Percentiles rank a stretch among this genome's conserved stretches.
phyloP scores from a whole-genome alignment of 2,329 filamentous ascomycete genomes.

The Claviceps sp. region DNA sequence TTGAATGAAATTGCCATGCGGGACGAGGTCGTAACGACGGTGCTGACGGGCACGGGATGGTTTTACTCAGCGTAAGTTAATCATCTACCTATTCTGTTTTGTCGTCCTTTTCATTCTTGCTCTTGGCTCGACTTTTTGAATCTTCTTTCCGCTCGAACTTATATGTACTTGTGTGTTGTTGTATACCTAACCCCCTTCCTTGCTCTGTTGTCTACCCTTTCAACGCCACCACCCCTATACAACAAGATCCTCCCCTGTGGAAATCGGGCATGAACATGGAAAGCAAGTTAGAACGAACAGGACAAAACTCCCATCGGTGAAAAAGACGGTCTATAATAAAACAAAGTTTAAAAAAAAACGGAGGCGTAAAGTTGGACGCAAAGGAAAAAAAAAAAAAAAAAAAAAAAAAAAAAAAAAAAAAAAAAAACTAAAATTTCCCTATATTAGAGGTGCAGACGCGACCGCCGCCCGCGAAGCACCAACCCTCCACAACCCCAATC shows the following conservation, averaged over 20 bases:
- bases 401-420: background rate
- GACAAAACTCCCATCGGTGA: too few species aligned
- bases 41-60: slow-evolving; percentile 71
- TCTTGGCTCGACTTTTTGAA: too few species aligned
- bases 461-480: slow-evolving; percentile 34
- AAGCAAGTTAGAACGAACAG: too few species aligned
- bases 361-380: background rate
- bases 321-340: too few species aligned
- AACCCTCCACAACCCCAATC: slow-evolving; percentile 22
- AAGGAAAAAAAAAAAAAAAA: background rate
- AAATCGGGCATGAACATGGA: too few species aligned
- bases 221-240: too few species aligned
- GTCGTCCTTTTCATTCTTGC: background rate
- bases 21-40: slow-evolving; percentile 71
- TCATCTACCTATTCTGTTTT: background rate
- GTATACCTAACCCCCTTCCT: too few species aligned
- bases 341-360: background rate
- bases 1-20: slow-evolving; percentile 66
- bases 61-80: slow-evolving; percentile 70
- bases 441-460: slow-evolving; percentile 58
- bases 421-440: background rate
- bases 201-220: too few species aligned
- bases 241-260: too few species aligned
- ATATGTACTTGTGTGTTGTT: too few species aligned
- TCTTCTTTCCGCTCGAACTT: too few species aligned